Conservation (phyloP, 2,329 filamentous ascomycete species). For the Rutstroemia sp. region DNA sequence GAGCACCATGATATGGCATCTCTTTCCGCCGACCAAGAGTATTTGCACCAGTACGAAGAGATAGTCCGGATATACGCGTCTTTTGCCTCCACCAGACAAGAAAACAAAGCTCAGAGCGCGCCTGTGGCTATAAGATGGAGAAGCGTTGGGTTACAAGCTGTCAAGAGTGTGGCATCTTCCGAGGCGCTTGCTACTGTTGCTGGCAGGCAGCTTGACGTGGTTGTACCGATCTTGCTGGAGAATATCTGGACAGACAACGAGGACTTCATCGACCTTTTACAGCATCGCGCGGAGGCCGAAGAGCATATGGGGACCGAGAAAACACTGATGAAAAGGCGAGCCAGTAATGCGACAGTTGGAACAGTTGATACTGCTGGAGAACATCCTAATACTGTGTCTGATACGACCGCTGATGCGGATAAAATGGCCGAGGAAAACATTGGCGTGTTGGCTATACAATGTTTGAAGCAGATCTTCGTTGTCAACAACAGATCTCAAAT, state of each 20-base stretch:
- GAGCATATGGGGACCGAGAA: constrained; percentile 63
- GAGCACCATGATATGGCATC: constrained; percentile 79
- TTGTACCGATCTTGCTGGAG: constrained; percentile 78
- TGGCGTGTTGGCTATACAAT: constrained; percentile 74
- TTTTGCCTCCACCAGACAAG: constrained; percentile 61
- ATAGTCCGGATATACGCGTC: constrained; percentile 73
- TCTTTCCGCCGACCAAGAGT: constrained; percentile 78
- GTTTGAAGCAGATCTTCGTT: constrained; percentile 78
- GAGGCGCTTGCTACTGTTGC: constrained; percentile 71
- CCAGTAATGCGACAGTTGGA: constrained; percentile 71
- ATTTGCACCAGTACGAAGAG: constrained; percentile 73
- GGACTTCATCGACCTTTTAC: constrained; percentile 60
- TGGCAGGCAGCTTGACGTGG: constrained; percentile 66
- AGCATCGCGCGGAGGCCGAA: constrained; percentile 57
- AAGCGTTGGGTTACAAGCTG: constrained; percentile 65
- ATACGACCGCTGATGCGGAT: constrained; percentile 80
- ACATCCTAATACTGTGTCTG: constrained; percentile 66
- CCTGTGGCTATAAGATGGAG: constrained; percentile 75
- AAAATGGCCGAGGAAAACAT: constrained; percentile 85
- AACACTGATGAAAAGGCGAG: constrained; percentile 53
- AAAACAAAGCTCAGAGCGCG: constrained; percentile 52
- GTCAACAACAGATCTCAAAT: constrained; percentile 78
- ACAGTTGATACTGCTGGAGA: constrained; percentile 58
- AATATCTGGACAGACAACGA: constrained; percentile 75
- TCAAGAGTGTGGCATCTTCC: constrained; percentile 73